Base-by-base conservation (phyloP, 2,329 filamentous ascomycete species). In the Grosmannia clavigera region DNA sequence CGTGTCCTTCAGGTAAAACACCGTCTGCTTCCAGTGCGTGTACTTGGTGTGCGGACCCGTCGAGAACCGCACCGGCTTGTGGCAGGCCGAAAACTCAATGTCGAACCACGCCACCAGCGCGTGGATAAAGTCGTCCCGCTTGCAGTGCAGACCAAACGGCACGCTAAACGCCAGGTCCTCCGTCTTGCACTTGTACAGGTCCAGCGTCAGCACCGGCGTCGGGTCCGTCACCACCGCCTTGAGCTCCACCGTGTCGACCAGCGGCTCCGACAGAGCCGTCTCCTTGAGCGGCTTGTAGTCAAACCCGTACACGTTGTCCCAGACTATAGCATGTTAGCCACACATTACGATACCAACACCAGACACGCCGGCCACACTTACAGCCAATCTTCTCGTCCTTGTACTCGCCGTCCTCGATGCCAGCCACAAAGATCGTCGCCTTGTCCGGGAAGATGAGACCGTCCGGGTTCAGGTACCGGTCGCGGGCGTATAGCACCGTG, bases 371-470 rank as follows among this genome's bases (percentile, higher is more conserved):
- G 16, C 2, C 38, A 33, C 6, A 76, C 90, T 78, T 75, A 97
- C 92, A 99, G 75, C 92, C 92, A 70, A 99, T 99, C 82, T 99
- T 99, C 80, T 99, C 94, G 65, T 97, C 92, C 81, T 97, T 97
- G 83, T 99, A 99, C 64, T 99, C 94, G 66, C 94, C 94, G 70
- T 99, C 94, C 78, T 99, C 94, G 64, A 99, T 99, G 70, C 88
- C 94, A 62, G 91, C 94, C 73, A 95, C 85, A 76, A 91, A 96
- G 73, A 99, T 96, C 68, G 90, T 96, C 58, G 94, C 94, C 83
- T 96, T 97, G 78, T 99, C 94, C 25, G 94, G 94, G 82, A 97
- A 97, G 76, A 99, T 97, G 68, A 96, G 80, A 65, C 92, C 92
- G 67, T 88, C 88, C 72, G 88, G 86, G 64, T 78, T 80, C 63